These are phyloP conservation scores for Schizophyllum commune DNA, from an alignment of 1,284 basidiomycete genomes.

Conservation along the genomic window DNA sequence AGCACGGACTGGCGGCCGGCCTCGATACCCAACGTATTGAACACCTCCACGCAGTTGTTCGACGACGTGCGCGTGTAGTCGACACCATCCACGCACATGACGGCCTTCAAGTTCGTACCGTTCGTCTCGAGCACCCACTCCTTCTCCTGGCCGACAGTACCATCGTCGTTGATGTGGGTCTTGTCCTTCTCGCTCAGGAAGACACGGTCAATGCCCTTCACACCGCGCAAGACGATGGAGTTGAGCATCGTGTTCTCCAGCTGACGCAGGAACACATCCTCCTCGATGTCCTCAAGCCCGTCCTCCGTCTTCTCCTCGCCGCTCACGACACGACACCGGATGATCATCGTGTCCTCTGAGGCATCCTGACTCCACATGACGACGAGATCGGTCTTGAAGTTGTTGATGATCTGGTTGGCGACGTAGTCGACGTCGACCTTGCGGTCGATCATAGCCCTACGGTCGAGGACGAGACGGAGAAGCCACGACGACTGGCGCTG, in stretches of 20 bases:
- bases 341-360: slow-evolving; percentile 85
- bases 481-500: slow-evolving; percentile 96
- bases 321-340: slow-evolving; percentile 92
- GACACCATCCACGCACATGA: slow-evolving; percentile 93
- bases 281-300: slow-evolving; percentile 69
- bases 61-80: slow-evolving; percentile 91
- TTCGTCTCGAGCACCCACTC: slow-evolving; percentile 99
- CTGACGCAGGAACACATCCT: slow-evolving; percentile 95
- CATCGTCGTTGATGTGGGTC: slow-evolving; percentile 58
- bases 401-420: slow-evolving; percentile 88
- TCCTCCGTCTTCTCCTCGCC: slow-evolving; percentile 89
- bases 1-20: slow-evolving; percentile 92
- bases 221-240: slow-evolving; percentile 92
- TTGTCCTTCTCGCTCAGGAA: slow-evolving; percentile 91
- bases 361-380: slow-evolving; percentile 99
- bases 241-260: slow-evolving; percentile 96
- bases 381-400: slow-evolving; percentile 94
- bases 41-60: slow-evolving; percentile 95
- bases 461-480: slow-evolving; percentile 93
- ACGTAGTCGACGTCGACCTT: slow-evolving; percentile 96
- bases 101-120: slow-evolving; percentile 89
- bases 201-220: slow-evolving; percentile 85
- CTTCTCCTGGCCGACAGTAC: slow-evolving; percentile 49
- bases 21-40: slow-evolving; percentile 97
- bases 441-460: slow-evolving; percentile 96